These are phyloP conservation scores for Sphenostylis stenocarpa DNA, from an alignment of 306 rosid genomes.

Conservation along the genomic window DNA sequence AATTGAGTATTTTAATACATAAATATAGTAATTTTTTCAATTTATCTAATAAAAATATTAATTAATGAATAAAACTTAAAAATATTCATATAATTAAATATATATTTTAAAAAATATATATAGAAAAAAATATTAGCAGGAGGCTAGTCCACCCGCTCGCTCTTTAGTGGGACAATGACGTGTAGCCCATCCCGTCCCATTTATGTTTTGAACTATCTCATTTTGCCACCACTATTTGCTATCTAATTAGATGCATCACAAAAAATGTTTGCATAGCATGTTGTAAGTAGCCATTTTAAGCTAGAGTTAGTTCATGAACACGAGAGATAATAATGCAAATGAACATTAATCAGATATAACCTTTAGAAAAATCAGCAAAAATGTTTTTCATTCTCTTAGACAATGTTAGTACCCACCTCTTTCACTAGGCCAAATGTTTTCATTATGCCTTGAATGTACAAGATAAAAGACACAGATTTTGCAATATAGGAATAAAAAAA, in stretches of 20 bases:
- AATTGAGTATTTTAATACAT: too few relatives aligned
- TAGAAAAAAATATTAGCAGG: too few relatives aligned
- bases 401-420: neutral
- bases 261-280: neutral
- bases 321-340: neutral
- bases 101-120: too few relatives aligned
- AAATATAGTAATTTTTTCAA: too few relatives aligned
- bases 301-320: constrained; percentile 2
- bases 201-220: too few relatives aligned
- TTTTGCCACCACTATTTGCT: too few relatives aligned
- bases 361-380: neutral
- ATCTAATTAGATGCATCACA: neutral
- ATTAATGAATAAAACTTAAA: too few relatives aligned
- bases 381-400: neutral
- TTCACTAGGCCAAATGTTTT: neutral
- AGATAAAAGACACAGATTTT: constrained; percentile 12
- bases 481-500: neutral
- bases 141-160: too few relatives aligned
- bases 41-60: too few relatives aligned
- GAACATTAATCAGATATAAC: neutral
- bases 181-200: too few relatives aligned
- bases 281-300: neutral
- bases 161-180: too few relatives aligned
- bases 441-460: neutral
- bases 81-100: too few relatives aligned